Percentiles rank a stretch among this genome's conserved stretches.
phyloP scores from a whole-genome alignment of 352 stramenopile genomes.

The Peronospora tabacina region DNA sequence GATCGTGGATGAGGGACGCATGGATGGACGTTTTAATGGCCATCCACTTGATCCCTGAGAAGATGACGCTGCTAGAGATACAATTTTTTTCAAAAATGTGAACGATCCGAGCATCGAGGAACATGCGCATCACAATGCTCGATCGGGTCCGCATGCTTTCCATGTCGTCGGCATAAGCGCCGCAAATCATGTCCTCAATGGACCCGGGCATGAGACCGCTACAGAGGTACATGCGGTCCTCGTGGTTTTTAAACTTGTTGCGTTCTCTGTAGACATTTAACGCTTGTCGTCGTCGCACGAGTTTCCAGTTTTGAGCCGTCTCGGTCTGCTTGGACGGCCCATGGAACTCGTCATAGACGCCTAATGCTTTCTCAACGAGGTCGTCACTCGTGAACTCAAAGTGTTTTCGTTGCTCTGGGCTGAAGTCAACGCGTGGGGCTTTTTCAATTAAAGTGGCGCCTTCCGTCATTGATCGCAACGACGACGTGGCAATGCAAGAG shows the following conservation, averaged over 20 bases:
- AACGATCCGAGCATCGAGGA: constrained; percentile 46
- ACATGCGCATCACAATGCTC: constrained; percentile 39
- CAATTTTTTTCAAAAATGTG: constrained; percentile 50
- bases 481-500: too few species aligned
- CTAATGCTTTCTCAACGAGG: constrained; percentile 47
- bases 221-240: constrained; percentile 25
- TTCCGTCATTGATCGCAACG: too few species aligned
- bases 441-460: constrained; percentile 18
- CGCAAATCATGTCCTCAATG: constrained; percentile 46
- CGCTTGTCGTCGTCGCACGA: constrained; percentile 45
- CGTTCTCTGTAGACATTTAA: constrained; percentile 51
- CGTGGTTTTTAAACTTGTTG: constrained; percentile 9
- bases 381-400: constrained; percentile 48
- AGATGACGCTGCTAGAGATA: constrained; percentile 39
- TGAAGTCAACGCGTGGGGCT: constrained; percentile 35
- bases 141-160: constrained; percentile 43
- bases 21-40: constrained; percentile 36
- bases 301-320: constrained; percentile 38
- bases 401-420: constrained; percentile 25
- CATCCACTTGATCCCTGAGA: constrained; percentile 60
- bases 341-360: constrained; percentile 54
- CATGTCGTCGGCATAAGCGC: constrained; percentile 43
- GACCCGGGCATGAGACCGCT: constrained; percentile 51
- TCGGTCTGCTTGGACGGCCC: constrained; percentile 6
- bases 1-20: constrained; percentile 40